Evolutionary conservation across 441 rosid species (phyloP).

Genomic region (Populus hybrid): DNA sequence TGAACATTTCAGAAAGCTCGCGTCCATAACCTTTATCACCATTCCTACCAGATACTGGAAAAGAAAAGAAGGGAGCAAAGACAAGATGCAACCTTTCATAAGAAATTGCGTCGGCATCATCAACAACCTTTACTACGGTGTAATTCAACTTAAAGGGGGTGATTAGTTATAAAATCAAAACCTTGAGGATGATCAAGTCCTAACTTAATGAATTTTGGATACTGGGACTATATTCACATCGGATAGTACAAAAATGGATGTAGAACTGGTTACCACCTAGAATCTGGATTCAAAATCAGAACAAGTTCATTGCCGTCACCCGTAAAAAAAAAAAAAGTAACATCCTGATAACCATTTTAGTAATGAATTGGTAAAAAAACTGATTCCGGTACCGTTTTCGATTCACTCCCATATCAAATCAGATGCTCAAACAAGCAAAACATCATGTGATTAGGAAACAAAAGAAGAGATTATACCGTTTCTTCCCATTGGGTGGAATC

Average conservation of each 20-base stretch:
- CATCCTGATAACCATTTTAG: not conserved
- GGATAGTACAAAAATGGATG: not conserved
- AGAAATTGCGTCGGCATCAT: not conserved
- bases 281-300: not conserved
- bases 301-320: not conserved
- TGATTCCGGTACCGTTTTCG: not conserved
- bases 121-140: not conserved
- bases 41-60: not conserved
- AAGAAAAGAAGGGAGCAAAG: not conserved
- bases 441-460: not conserved
- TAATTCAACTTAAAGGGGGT: not conserved
- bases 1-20: not conserved
- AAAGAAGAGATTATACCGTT: slow-evolving; percentile 51
- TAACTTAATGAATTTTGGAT: not conserved
- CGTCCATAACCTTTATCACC: not conserved
- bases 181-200: not conserved
- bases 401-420: slow-evolving; percentile 17
- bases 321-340: not conserved
- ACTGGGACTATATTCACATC: not conserved
- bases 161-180: not conserved
- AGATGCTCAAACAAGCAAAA: slow-evolving; percentile 15
- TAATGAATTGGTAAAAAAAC: too few relatives aligned
- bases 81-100: not conserved
- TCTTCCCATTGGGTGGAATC: slow-evolving; percentile 92
- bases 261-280: not conserved